Evolutionary conservation across 495 filamentous ascomycete genomes (phyloP).

Genomic region (Penicillium riverlandense): DNA sequence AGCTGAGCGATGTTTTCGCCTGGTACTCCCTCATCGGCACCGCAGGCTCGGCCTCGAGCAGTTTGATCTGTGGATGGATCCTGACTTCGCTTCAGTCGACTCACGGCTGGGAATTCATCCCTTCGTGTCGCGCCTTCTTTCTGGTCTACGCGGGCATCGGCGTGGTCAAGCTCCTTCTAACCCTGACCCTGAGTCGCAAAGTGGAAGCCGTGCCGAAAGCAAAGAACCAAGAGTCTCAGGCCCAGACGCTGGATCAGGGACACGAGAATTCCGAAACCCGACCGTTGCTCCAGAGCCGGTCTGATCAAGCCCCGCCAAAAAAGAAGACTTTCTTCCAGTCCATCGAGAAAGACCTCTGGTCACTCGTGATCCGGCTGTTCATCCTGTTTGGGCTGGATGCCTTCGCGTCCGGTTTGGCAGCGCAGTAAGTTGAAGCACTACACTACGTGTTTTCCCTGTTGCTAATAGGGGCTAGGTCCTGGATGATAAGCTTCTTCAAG

Average conservation of each 20-base stretch:
- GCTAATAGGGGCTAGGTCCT: constrained; percentile 35
- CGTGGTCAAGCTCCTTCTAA: constrained; percentile 55
- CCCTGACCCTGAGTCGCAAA: constrained; percentile 48
- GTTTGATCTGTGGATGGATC: constrained; percentile 58
- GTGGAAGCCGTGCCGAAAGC: constrained; percentile 48
- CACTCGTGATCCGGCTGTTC: constrained; percentile 62
- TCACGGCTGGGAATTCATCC: constrained; percentile 46
- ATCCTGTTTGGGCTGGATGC: constrained; percentile 73
- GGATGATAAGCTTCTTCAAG: constrained; percentile 72
- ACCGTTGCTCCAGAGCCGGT: constrained; percentile 32
- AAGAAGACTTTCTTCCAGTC: constrained; percentile 35
- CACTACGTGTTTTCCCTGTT: neutral
- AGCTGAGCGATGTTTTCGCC: constrained; percentile 67
- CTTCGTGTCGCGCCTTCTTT: constrained; percentile 64
- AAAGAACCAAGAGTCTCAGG: constrained; percentile 7
- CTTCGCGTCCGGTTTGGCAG: constrained; percentile 70
- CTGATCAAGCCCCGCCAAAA: constrained; percentile 4
- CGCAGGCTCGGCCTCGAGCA: constrained; percentile 57
- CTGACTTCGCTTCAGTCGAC: constrained; percentile 43
- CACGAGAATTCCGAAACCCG: constrained; percentile 28
- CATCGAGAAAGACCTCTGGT: constrained; percentile 49
- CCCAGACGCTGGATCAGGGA: too few relatives aligned
- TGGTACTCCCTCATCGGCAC: constrained; percentile 72
- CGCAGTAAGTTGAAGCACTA: constrained; percentile 41
- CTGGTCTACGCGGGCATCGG: constrained; percentile 63